Evolutionary conservation across 805 yeast genomes (phyloP).

Genomic region (Candida manassasensis): DNA sequence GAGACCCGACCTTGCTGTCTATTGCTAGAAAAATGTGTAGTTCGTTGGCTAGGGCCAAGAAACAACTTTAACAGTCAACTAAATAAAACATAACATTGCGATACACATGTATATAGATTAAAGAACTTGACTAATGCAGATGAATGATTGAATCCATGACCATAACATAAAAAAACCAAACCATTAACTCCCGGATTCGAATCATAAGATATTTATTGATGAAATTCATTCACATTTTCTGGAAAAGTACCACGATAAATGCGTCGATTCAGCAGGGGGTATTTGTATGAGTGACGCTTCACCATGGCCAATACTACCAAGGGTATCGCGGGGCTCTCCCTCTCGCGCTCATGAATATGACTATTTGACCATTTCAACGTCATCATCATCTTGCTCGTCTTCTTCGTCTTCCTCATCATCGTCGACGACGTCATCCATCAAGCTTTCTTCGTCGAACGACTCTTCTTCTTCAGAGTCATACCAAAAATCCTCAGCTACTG

Average conservation of each 20-base stretch:
- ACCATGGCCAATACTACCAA: too few relatives aligned
- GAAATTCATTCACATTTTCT: too few relatives aligned
- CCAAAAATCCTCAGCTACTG: constrained; percentile 81
- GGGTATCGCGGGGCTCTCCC: too few relatives aligned
- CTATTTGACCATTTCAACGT: constrained; percentile 21
- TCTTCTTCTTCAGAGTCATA: constrained; percentile 53
- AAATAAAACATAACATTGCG: constrained; percentile 1
- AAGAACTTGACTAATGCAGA: constrained; percentile 3
- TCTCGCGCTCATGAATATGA: background rate
- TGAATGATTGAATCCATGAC: constrained; percentile 4
- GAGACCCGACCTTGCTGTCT: too few relatives aligned
- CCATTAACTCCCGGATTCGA: constrained; percentile 2
- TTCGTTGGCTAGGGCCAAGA: too few relatives aligned
- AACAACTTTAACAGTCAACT: too few relatives aligned
- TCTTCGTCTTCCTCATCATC: constrained; percentile 52
- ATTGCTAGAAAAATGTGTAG: too few relatives aligned
- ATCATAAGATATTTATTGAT: background rate
- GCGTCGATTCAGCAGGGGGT: too few relatives aligned
- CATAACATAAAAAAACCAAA: constrained; percentile 6
- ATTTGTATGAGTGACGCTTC: too few relatives aligned
- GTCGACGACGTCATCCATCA: constrained; percentile 40
- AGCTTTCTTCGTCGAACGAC: constrained; percentile 43
- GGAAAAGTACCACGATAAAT: too few relatives aligned
- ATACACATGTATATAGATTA: background rate
- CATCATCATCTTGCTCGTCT: constrained; percentile 54